These are phyloP conservation scores for Lyophyllum decastes DNA, from an alignment of 768 basidiomycete species.

Conservation along the genomic window DNA sequence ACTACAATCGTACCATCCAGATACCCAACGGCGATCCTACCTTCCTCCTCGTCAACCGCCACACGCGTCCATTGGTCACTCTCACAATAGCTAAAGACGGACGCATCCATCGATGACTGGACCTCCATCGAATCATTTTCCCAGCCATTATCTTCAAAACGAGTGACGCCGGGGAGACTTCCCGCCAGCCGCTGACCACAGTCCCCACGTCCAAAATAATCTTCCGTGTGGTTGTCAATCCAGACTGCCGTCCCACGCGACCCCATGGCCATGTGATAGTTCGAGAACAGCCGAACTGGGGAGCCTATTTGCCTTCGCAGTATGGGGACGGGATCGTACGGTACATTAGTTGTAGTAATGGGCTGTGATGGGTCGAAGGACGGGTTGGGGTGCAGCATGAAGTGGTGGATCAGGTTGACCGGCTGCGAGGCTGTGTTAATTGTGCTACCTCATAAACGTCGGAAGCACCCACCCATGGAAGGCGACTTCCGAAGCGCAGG, in stretches of 20 bases:
- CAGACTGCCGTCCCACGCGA: conserved; percentile 64
- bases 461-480: conserved; percentile 49
- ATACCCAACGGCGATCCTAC: conserved; percentile 44
- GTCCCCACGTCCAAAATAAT: conserved; percentile 42
- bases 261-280: conserved; percentile 55
- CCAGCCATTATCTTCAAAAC: conserved; percentile 20
- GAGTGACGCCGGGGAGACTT: conserved; percentile 13
- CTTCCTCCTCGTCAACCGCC: conserved; percentile 48
- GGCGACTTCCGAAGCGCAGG: conserved; percentile 59
- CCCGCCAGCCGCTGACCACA: conserved; percentile 64
- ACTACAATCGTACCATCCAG: conserved; percentile 51
- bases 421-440: conserved; percentile 35
- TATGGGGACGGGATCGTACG: conserved; percentile 43
- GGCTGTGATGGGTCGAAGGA: conserved; percentile 27
- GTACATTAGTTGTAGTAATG: conserved; percentile 38
- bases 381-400: conserved; percentile 47
- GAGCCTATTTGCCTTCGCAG: conserved; percentile 45
- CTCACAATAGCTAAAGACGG: conserved; percentile 46
- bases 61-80: conserved; percentile 51
- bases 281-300: conserved; percentile 58
- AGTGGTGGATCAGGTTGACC: conserved; percentile 68
- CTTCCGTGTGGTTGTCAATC: conserved; percentile 64
- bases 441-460: neutral
- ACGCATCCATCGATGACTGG: conserved; percentile 32
- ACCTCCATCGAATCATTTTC: conserved; percentile 25